Evolutionary conservation across 2,329 filamentous ascomycete genomes (phyloP), one percentile per base, ranked within the genome.

Genomic region (Pestalotiopsis sp.): DNA sequence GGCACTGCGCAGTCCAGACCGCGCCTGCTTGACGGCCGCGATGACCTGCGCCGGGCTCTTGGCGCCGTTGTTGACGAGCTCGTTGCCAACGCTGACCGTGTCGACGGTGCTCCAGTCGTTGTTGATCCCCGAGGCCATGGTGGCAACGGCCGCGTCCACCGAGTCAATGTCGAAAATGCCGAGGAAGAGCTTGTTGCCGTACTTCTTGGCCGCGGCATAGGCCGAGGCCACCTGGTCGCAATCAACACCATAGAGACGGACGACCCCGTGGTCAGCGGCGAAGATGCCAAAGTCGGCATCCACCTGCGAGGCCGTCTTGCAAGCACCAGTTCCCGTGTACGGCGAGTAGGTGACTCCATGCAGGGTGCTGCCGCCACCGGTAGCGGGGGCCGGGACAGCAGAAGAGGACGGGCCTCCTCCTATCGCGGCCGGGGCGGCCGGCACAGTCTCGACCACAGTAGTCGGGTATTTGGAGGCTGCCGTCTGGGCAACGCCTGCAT

Each of bases 191-290:
- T 90, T 91, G 77, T 93, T 86, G 62, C 86, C 86, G 74, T 89
- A 85, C n/a, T 84, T 79, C 74, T 88, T 88, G 49, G 90, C 91
- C 9, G 91, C 90, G 12, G 84, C 79, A 39, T 92, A 81, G 20
- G 92, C 87, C 14, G 85, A 88, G 2, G 84, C 78, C 52, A 93
- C 86, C 78, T 95, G 92, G 75, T 93, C 83, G 79, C 94, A 97
- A 79, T 94, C 93, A 68, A 90, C 89, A 65, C 93, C 94, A 76
- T 97, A 97, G 76, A 93, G 87, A 64, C 94, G 92, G 67, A 97
- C 82, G 45, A 90, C 79, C 20, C 84, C 84, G 79, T 92, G 94
- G 14, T 80, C 78, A 25, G 80, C 77, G 14, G 81, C 82, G 36
- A 89, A 82, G 65, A 80, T 80, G 17, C 81, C 80, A 73, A 96